Percentiles rank a stretch among this genome's conserved stretches.
Evolutionary conservation across 495 filamentous ascomycete genomes (phyloP).

Genomic region (Lasiosphaeria hispida): DNA sequence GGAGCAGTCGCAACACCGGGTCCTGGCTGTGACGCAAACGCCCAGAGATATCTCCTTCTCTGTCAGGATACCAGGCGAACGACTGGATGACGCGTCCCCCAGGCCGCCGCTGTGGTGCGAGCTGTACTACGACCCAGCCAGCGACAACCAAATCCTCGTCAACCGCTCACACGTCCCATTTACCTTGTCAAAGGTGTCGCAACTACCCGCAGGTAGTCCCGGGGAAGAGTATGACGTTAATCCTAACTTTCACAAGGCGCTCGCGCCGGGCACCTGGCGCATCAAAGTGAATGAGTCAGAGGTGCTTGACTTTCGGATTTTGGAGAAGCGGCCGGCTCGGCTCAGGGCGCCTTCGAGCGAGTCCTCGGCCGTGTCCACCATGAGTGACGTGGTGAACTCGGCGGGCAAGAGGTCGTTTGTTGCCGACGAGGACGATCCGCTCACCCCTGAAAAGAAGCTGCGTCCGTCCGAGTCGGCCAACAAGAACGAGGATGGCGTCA

Average conservation of each 20-base stretch:
- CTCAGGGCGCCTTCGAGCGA: constrained; percentile 27
- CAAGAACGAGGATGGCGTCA: constrained; percentile 41
- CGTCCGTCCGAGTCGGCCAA: constrained; percentile 30
- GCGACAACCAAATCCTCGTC: constrained; percentile 47
- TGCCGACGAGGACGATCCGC: constrained; percentile 33
- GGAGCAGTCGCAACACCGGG: constrained; percentile 42
- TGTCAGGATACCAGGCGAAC: constrained; percentile 44
- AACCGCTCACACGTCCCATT: constrained; percentile 48
- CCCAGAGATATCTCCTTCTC: constrained; percentile 49
- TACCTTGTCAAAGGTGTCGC: constrained; percentile 37
- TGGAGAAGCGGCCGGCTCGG: constrained; percentile 43
- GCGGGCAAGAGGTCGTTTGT: constrained; percentile 43
- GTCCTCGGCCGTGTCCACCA: constrained; percentile 15
- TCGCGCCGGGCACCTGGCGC: constrained; percentile 48
- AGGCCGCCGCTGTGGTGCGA: constrained; percentile 46
- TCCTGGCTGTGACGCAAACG: constrained; percentile 51
- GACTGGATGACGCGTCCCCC: constrained; percentile 24
- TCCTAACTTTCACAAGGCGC: constrained; percentile 37
- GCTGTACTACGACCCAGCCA: constrained; percentile 50
- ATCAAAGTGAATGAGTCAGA: constrained; percentile 42
- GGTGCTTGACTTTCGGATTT: constrained; percentile 48
- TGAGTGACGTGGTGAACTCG: constrained; percentile 33
- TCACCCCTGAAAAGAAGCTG: constrained; percentile 35
- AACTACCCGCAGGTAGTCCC: constrained; percentile 24
- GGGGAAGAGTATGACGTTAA: constrained; percentile 39